Percentiles rank a stretch among this genome's conserved stretches.
Evolutionary conservation across 2,329 filamentous ascomycete species (phyloP).

Genomic region (Diaporthe sp.): DNA sequence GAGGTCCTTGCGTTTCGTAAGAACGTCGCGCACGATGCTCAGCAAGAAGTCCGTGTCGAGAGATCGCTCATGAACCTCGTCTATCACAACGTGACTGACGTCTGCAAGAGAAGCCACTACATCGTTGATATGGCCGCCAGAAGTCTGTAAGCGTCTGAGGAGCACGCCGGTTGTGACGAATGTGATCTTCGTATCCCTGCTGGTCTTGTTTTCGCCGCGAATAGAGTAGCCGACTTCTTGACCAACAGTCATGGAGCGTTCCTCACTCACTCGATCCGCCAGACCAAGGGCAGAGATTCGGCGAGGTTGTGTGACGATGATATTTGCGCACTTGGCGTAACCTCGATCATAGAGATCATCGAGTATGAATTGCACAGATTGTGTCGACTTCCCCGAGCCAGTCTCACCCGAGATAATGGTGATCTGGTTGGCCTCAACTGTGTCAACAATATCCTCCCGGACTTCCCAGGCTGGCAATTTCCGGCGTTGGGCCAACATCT

Average conservation of each 20-base stretch:
- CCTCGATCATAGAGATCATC: conserved; percentile 87
- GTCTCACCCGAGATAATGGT: conserved; percentile 98
- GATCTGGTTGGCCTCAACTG: conserved; percentile 84
- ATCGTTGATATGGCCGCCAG: conserved; percentile 83
- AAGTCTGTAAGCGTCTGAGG: conserved; percentile 90
- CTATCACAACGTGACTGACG: conserved; percentile 94
- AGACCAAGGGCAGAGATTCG: conserved; percentile 94
- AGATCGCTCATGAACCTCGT: conserved; percentile 96
- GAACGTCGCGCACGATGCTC: conserved; percentile 86
- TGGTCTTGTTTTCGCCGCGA: conserved; percentile 87
- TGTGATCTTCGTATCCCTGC: conserved; percentile 84
- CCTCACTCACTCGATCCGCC: conserved; percentile 94
- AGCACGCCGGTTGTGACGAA: conserved; percentile 97
- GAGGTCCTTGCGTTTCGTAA: conserved; percentile 81
- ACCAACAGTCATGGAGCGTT: conserved; percentile 85
- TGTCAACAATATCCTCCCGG: conserved; percentile 80
- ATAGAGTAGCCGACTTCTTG: conserved; percentile 94
- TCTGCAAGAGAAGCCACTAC: conserved; percentile 86
- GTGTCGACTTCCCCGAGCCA: conserved; percentile 95
- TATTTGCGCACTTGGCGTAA: conserved; percentile 84
- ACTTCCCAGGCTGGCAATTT: conserved; percentile 90
- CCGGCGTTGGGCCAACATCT: conserved; percentile 81
- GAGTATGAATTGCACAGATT: conserved; percentile 95
- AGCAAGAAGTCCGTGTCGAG: conserved; percentile 95
- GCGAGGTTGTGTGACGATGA: conserved; percentile 95